phyloP scores from a whole-genome alignment of 257 asterid species.

The Solanum medicagineum region DNA sequence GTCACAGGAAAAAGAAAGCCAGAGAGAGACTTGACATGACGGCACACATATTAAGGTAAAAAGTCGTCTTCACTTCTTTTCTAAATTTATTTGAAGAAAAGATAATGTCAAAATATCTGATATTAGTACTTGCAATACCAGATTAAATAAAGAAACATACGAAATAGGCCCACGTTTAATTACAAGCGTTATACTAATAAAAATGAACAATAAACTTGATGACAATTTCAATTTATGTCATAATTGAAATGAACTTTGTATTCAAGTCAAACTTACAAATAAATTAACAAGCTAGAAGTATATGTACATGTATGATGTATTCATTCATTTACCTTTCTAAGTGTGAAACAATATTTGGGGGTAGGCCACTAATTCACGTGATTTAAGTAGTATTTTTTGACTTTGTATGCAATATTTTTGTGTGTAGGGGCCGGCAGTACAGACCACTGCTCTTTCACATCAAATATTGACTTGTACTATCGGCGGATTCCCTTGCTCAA shows the following conservation, averaged over 20 bases:
- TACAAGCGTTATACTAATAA: neutral
- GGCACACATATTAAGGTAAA: conserved; percentile 26
- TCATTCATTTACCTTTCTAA: neutral
- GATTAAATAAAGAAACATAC: neutral
- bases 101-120: neutral
- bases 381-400: too few relatives aligned
- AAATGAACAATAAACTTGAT: neutral
- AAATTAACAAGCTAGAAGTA: neutral
- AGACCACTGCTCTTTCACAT: too few relatives aligned
- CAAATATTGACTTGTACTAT: too few relatives aligned
- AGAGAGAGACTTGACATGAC: neutral
- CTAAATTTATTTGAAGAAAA: neutral
- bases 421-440: neutral
- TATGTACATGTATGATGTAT: neutral
- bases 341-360: neutral
- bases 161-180: neutral
- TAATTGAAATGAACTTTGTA: too few relatives aligned
- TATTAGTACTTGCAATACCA: neutral
- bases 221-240: neutral
- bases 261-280: neutral
- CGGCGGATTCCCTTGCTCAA: too few relatives aligned
- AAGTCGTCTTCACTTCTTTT: neutral
- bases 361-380: neutral
- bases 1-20: neutral
- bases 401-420: neutral